Evolutionary conservation across 1,284 basidiomycete species (phyloP), one percentile per base, ranked within the genome.

Genomic region (Trichosporon ovoides): DNA sequence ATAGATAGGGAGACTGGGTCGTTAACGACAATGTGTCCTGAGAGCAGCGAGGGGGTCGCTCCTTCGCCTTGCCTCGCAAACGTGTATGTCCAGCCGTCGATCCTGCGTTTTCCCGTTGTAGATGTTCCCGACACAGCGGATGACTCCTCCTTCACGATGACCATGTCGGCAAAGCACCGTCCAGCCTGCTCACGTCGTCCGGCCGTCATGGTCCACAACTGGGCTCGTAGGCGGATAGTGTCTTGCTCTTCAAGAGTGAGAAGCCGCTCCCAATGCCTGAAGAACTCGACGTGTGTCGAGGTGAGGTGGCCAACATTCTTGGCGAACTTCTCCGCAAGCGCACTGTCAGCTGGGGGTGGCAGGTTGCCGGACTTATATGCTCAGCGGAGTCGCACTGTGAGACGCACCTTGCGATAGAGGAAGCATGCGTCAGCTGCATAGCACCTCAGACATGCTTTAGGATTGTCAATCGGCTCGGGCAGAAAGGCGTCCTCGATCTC

Each of bases 201-300:
- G 0, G 91, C 90, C 7, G 84, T 83, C 83, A 96, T 85, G 0
- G 90, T 95, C 95, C 95, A 99, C 9, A 98, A 81, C 70, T 98
- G 94, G 62, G 89, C 89, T 65, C 87, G 85, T 76, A 91, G 89
- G 14, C 87, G 83, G 12, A 86, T 78, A 11, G 89, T 80, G 66
- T 96, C 93, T 59, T 87, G 85, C 71, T 98, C 96, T 73, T 98
- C 96, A 18, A 94, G 78, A 1, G 88, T 82, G 56, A 98, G 82
- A 11, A 98, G 81, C 0, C 81, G 80, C 70, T 98, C 94, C 96
- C 96, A 98, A 62, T 85, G 83, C 66, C 84, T 84, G 81, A 96
- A 98, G 76, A 98, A 98, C 1, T 80, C 81, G 0, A 81, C 75
- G 60, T 96, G 91, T 0, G 72, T 37, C 0, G 81, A 72, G 0